Evolutionary conservation across 2,329 filamentous ascomycete genomes (phyloP), one percentile per base, ranked within the genome.

Genomic region (Ceratocystis variospora): DNA sequence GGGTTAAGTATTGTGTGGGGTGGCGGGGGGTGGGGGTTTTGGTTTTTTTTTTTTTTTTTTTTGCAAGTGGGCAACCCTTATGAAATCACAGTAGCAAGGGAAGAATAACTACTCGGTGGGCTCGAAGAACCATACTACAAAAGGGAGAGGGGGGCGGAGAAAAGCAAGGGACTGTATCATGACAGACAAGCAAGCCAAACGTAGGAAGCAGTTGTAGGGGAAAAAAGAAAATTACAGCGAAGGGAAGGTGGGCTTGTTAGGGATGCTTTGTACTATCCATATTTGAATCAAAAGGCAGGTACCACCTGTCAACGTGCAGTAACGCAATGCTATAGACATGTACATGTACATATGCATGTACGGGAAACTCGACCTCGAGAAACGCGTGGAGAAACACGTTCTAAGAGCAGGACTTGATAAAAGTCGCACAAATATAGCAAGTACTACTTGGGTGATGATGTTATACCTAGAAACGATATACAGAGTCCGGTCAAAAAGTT

Each of bases 241-340:
- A 50, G n/a, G 48, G 48, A 12, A 53, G 48, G n/a, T 19, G 45
- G 45, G 45, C 17, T 50, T 19, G 7, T 50, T 25, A 25, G n/a
- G 48, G 37, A 41, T 50, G 25, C 17, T 50, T 12, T 50, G 48
- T 50, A 19, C 48, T 19, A 50, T 50, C 8, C n/a, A 25, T 4
- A 10, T 57, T 15, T 57, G 28, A 28, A 57, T 57, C 53, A 57
- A 57, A 57, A 57, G 53, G 53, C 22, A 57, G 53, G 53, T 57
- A 57, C 53, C 53, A 57, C 53, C 53, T 57, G 53, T 57, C 53
- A 57, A 57, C 31, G 22, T 31, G 22, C 53, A 28, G 53, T 7
- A 57, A 17, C 15, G 12, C 37, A 41, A 41, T 57, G 28, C 22
- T 57, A 31, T 57, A 31, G n/a, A 5, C 46, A n/a, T 50, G 22